Evolutionary conservation across 345 rosid species (phyloP).

Genomic region (Gossypium australe): DNA sequence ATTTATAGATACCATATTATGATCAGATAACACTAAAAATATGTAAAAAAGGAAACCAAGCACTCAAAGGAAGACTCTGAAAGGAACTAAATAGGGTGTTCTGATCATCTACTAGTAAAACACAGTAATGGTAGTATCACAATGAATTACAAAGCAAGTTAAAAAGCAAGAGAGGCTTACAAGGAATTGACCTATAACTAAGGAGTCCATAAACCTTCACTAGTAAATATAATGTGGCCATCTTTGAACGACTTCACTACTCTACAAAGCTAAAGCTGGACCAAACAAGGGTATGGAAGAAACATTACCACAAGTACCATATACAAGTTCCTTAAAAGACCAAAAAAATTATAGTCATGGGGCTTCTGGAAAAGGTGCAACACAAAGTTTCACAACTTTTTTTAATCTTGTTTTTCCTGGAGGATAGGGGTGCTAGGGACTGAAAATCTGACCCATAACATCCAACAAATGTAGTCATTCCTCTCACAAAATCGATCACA

Average conservation of each 20-base stretch:
- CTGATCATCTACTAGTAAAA: background rate
- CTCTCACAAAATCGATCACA: background rate
- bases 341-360: background rate
- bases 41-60: background rate
- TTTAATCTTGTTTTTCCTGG: background rate
- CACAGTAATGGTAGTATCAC: background rate
- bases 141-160: background rate
- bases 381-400: background rate
- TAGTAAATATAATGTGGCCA: background rate
- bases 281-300: background rate
- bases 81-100: background rate
- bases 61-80: slow-evolving; percentile 1
- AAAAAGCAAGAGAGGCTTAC: background rate
- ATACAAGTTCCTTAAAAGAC: background rate
- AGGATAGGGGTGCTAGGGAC: no score
- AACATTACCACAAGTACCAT: background rate
- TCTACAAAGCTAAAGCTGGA: background rate
- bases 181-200: background rate
- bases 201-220: background rate
- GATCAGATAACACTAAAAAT: background rate
- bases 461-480: background rate
- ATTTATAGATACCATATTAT: background rate
- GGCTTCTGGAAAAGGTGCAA: background rate
- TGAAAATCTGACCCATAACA: background rate
- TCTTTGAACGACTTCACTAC: background rate